Conservation (phyloP, 805 yeast genomes). For the Vanderwaltozyma yarrowii region DNA sequence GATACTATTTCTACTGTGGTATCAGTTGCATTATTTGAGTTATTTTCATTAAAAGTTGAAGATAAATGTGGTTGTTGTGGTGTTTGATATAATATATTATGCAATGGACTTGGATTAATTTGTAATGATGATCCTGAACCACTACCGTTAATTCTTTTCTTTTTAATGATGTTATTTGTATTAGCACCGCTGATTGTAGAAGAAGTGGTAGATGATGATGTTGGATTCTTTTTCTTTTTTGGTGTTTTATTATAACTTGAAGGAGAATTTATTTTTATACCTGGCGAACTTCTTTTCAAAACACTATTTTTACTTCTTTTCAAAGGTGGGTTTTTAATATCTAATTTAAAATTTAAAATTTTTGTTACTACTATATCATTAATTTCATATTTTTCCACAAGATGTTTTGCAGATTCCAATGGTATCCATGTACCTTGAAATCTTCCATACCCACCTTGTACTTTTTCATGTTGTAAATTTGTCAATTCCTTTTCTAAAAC, state of each 20-base stretch:
- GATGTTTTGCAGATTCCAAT: slow-evolving; percentile 47
- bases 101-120: slow-evolving; percentile 26
- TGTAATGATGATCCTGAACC: slow-evolving; percentile 5
- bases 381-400: slow-evolving; percentile 44
- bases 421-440: slow-evolving; percentile 89
- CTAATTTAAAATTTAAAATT: slow-evolving; percentile 45
- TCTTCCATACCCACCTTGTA: slow-evolving; percentile 79
- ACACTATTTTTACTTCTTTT: slow-evolving; percentile 31
- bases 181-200: slow-evolving; percentile 2
- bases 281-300: slow-evolving; percentile 24
- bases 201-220: slow-evolving; percentile 1
- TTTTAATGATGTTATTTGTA: slow-evolving; percentile 3
- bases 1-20: slow-evolving; percentile 1
- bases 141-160: slow-evolving; percentile 1
- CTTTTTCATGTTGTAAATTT: slow-evolving; percentile 60
- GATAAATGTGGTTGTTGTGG: slow-evolving; percentile 18
- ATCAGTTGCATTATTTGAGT: slow-evolving; percentile 9
- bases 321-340: slow-evolving; percentile 35
- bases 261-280: slow-evolving; percentile 25
- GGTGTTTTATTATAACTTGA: slow-evolving; percentile 29
- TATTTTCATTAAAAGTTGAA: slow-evolving; percentile 2
- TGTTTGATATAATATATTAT: slow-evolving; percentile 25
- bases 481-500: slow-evolving; percentile 68
- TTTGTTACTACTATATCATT: slow-evolving; percentile 39
- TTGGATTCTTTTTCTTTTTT: slow-evolving; percentile 12